Conservation (phyloP, 805 yeast species). For the Candida xiaguanensis region DNA sequence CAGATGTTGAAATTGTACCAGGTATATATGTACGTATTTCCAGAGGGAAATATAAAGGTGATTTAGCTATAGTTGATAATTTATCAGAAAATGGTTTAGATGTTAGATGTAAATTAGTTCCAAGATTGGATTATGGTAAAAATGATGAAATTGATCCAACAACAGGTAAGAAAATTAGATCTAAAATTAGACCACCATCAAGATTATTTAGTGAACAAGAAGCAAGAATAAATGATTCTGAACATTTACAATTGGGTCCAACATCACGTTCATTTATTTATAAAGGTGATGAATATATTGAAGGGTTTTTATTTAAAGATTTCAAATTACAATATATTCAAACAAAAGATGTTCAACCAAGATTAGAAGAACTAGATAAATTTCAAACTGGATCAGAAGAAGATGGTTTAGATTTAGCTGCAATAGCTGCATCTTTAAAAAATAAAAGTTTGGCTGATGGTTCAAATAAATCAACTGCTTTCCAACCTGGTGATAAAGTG, state of each 20-base stretch:
- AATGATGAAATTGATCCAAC: conserved; percentile 44
- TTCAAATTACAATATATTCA: conserved; percentile 79
- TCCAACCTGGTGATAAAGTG: conserved; percentile 93
- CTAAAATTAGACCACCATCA: conserved; percentile 76
- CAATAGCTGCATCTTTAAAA: conserved; percentile 83
- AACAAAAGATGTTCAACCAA: conserved; percentile 79
- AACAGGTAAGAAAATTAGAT: conserved; percentile 44
- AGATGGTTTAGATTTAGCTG: conserved; percentile 83
- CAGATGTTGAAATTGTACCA: conserved; percentile 83
- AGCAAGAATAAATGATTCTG: conserved; percentile 80
- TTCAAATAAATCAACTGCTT: conserved; percentile 33
- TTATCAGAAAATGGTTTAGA: conserved; percentile 93
- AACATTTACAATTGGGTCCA: conserved; percentile 62
- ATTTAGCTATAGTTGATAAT: conserved; percentile 88
- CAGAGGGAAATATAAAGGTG: conserved; percentile 89
- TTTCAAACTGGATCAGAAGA: conserved; percentile 74
- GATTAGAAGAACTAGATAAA: conserved; percentile 80
- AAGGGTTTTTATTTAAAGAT: conserved; percentile 85
- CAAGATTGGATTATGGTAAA: conserved; percentile 88
- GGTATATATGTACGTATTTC: conserved; percentile 90
- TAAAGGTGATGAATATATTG: conserved; percentile 82
- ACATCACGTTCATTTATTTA: conserved; percentile 63
- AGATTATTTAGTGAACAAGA: conserved; percentile 84
- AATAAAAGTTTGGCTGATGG: conserved; percentile 32
- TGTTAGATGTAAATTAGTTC: conserved; percentile 89